A percentile compares a stretch with the other conserved stretches of the same genome.
phyloP scores from a whole-genome alignment of 1,284 basidiomycete genomes.

The Ceratobasidium papillatum region DNA sequence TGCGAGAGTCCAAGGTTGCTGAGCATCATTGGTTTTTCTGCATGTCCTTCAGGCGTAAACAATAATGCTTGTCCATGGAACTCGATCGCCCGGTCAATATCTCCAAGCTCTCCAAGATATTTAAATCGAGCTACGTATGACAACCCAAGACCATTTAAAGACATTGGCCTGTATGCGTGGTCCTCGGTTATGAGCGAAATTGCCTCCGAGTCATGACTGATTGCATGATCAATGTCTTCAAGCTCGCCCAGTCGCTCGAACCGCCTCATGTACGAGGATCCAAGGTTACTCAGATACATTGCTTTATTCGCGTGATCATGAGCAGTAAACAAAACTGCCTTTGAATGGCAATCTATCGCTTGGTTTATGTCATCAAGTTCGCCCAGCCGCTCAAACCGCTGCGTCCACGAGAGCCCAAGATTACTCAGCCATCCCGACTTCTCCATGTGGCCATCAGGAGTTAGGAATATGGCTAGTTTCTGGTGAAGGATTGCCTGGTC shows the following conservation, averaged over 20 bases:
- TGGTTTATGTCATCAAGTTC: background rate
- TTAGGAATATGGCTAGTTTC: background rate
- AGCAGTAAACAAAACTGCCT: background rate
- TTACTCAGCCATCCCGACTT: background rate
- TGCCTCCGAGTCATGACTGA: background rate
- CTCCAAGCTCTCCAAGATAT: background rate
- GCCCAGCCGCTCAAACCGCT: background rate
- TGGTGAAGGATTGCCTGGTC: background rate
- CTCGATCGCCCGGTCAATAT: background rate
- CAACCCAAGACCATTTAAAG: background rate
- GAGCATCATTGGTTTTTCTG: background rate
- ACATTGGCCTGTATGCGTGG: background rate
- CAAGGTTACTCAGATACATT: background rate
- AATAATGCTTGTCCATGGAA: background rate
- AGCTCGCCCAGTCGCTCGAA: background rate
- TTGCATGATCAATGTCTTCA: background rate
- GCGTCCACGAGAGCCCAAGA: background rate
- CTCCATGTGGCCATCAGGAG: background rate
- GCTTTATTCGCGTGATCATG: background rate
- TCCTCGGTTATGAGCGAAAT: background rate
- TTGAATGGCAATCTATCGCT: background rate
- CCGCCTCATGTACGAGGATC: background rate
- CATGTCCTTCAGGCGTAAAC: background rate
- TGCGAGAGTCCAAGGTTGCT: background rate
- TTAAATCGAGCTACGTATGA: background rate